Evolutionary conservation across 352 stramenopile genomes (phyloP).

Genomic region (Globisporangium megalacanthum): DNA sequence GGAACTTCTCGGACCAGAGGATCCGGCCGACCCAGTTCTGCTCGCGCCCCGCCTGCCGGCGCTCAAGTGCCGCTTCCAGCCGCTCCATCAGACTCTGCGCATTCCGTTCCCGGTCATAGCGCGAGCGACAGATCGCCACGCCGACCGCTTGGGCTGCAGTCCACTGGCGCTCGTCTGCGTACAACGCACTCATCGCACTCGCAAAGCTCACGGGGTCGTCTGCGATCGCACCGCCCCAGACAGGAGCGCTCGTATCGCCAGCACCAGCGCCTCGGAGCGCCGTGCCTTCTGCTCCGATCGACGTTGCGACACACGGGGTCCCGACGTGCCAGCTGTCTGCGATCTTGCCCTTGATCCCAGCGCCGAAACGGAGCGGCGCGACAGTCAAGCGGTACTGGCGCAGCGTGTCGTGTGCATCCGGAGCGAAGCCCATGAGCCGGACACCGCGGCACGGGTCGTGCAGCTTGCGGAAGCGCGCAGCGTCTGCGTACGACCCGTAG

Average conservation of each 20-base stretch:
- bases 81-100: conserved; percentile 40
- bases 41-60: conserved; percentile 19
- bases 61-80: conserved; percentile 32
- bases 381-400: conserved; percentile 70
- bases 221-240: conserved; percentile 54
- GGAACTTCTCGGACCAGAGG: conserved; percentile 79
- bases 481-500: conserved; percentile 76
- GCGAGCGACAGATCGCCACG: conserved; percentile 20
- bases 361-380: conserved; percentile 90
- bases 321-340: conserved; percentile 89
- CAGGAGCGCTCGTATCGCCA: not conserved
- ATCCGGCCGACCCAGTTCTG: conserved; percentile 77
- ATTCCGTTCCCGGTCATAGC: conserved; percentile 51
- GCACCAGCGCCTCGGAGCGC: not conserved
- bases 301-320: conserved; percentile 87
- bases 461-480: conserved; percentile 43
- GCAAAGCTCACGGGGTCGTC: conserved; percentile 43
- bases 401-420: conserved; percentile 67
- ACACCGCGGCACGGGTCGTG: conserved; percentile 45
- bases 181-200: conserved; percentile 34
- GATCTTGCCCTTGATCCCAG: conserved; percentile 95
- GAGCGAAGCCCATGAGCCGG: conserved; percentile 76
- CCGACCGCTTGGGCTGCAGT: conserved; percentile 22
- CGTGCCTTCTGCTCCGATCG: conserved; percentile 89
- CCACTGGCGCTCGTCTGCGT: conserved; percentile 39